phyloP scores from a whole-genome alignment of 1,139 yeast genomes.

The Suhomyces kunorum region DNA sequence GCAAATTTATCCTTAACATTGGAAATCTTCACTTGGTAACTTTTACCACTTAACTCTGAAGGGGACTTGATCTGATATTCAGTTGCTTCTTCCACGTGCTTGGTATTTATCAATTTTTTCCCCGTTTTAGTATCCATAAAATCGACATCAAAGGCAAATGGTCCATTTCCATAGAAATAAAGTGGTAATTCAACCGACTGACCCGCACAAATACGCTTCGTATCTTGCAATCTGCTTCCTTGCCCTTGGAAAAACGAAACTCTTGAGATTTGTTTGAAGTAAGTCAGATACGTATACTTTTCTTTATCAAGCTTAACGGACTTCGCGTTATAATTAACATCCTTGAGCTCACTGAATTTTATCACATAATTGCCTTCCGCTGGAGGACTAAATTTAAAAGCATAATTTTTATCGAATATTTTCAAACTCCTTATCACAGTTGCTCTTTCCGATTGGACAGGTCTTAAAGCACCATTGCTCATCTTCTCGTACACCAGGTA shows the following conservation, averaged over 20 bases:
- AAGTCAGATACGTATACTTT: constrained; percentile 50
- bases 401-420: constrained; percentile 27
- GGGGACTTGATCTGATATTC: constrained; percentile 54
- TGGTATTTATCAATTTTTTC: constrained; percentile 47
- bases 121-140: constrained; percentile 40
- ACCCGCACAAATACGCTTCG: constrained; percentile 43
- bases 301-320: constrained; percentile 36
- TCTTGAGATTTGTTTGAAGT: constrained; percentile 52
- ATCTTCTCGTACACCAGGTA: constrained; percentile 58
- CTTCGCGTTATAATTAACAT: constrained; percentile 47
- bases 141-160: constrained; percentile 65
- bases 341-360: constrained; percentile 60
- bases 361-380: constrained; percentile 80
- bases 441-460: constrained; percentile 37
- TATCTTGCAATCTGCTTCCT: constrained; percentile 17
- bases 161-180: constrained; percentile 72
- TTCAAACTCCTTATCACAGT: constrained; percentile 26
- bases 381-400: constrained; percentile 72
- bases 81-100: constrained; percentile 44
- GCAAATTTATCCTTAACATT: constrained; percentile 71
- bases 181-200: constrained; percentile 49
- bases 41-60: constrained; percentile 62
- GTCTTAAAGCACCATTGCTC: constrained; percentile 33
- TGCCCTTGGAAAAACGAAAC: constrained; percentile 31
- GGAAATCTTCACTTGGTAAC: constrained; percentile 60